These are phyloP conservation scores for Sarocladium oryzae DNA, from an alignment of 2,329 filamentous ascomycete species.

Conservation along the genomic window DNA sequence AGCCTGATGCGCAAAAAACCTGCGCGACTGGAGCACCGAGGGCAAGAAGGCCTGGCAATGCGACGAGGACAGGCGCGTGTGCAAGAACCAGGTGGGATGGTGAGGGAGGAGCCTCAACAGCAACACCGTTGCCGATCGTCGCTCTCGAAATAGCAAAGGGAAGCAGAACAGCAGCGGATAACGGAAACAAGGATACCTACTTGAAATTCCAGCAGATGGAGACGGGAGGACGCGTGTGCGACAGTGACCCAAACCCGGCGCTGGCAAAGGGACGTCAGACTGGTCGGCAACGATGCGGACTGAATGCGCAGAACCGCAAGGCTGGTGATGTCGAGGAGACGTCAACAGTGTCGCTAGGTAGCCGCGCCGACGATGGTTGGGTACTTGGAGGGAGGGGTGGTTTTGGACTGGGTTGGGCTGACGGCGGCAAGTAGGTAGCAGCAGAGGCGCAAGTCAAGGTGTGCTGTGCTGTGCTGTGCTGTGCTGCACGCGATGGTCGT, in stretches of 20 bases:
- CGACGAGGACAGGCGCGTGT: not conserved
- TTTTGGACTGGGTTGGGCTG: not conserved
- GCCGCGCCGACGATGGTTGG: conserved; percentile 2
- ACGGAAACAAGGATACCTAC: conserved; percentile 1
- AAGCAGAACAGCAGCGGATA: not conserved
- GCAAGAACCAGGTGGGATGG: not conserved
- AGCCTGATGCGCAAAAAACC: no score
- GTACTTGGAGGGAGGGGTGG: not conserved
- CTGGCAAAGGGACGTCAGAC: not conserved
- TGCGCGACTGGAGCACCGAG: no score
- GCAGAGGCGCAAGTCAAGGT: not conserved
- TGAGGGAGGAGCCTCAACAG: not conserved
- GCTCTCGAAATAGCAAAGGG: not conserved
- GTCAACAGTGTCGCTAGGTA: not conserved
- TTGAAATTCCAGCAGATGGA: not conserved
- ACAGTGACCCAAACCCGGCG: not conserved
- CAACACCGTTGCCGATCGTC: no score
- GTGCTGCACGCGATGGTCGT: conserved; percentile 3
- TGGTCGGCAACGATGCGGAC: conserved; percentile 5
- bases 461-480: no score
- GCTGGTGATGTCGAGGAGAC: not conserved
- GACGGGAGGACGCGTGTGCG: not conserved
- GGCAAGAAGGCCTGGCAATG: no score
- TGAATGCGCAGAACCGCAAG: not conserved
- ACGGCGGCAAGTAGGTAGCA: not conserved